These are phyloP conservation scores for Hanseniaspora vineae DNA, from an alignment of 805 yeast genomes.

Conservation along the genomic window DNA sequence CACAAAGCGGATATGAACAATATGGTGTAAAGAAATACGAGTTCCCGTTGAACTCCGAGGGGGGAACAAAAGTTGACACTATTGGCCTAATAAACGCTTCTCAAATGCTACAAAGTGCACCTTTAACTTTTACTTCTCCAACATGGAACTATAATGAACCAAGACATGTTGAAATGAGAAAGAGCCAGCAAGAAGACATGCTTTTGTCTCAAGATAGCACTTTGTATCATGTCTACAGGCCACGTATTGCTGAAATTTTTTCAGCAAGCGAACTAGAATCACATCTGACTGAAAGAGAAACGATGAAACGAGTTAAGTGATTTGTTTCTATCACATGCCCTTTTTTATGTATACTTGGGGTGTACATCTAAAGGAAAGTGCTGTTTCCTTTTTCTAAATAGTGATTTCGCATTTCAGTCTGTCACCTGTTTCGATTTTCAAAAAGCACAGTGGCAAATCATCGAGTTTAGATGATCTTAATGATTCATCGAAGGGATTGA, in stretches of 20 bases:
- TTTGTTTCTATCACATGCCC: too few relatives aligned
- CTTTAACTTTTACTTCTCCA: background rate
- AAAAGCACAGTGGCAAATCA: conserved; percentile 34
- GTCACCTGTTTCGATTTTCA: conserved; percentile 43
- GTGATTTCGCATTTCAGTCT: conserved; percentile 25
- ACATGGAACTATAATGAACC: background rate
- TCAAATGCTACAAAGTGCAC: background rate
- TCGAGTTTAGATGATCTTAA: conserved; percentile 23
- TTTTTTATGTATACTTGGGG: background rate
- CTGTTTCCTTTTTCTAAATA: conserved; percentile 5
- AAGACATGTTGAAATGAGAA: background rate
- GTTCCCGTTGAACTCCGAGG: background rate
- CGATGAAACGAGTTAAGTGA: too few relatives aligned
- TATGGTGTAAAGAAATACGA: background rate
- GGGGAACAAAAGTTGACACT: background rate
- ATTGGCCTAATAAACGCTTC: background rate
- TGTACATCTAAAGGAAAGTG: background rate
- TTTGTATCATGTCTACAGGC: background rate
- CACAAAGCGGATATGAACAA: background rate
- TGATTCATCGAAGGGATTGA: conserved; percentile 21
- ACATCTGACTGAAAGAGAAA: too few relatives aligned
- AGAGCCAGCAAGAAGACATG: background rate
- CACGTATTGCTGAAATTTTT: background rate
- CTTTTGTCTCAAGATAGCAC: background rate
- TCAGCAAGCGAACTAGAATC: background rate